Evolutionary conservation across 495 filamentous ascomycete species (phyloP).

Genomic region (Ramalina peruviana): DNA sequence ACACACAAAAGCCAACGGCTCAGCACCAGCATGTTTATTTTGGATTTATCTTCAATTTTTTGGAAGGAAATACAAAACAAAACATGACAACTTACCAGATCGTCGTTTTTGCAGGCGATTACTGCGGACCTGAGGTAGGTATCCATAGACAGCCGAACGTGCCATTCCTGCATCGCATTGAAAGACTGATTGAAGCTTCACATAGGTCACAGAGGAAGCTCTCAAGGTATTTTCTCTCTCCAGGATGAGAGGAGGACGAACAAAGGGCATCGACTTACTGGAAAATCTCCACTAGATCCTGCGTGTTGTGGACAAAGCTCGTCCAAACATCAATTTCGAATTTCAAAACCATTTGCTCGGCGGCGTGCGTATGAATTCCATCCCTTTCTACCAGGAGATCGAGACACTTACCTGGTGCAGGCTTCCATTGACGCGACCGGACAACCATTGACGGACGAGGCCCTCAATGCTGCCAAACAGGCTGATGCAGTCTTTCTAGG

Average conservation of each 20-base stretch:
- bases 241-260: background rate
- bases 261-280: no score
- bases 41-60: no score
- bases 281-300: conserved; percentile 41
- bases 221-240: conserved; percentile 49
- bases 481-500: conserved; percentile 90
- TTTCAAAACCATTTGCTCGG: conserved; percentile 86
- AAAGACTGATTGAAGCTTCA: background rate
- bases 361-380: conserved; percentile 50
- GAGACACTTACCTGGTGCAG: conserved; percentile 24
- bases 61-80: no score
- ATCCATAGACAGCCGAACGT: background rate
- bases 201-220: conserved; percentile 52
- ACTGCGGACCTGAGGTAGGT: conserved; percentile 85
- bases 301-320: conserved; percentile 55
- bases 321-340: conserved; percentile 65
- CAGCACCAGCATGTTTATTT: no score
- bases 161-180: background rate
- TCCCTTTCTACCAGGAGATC: background rate
- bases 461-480: conserved; percentile 71
- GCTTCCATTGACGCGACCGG: conserved; percentile 79
- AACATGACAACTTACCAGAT: conserved; percentile 40
- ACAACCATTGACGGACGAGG: conserved; percentile 66
- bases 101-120: conserved; percentile 74
- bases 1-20: no score